Percentiles rank a stretch among this genome's conserved stretches.
phyloP scores from a whole-genome alignment of 2,329 filamentous ascomycete species.

The Aspergillus ochraceoroseus region DNA sequence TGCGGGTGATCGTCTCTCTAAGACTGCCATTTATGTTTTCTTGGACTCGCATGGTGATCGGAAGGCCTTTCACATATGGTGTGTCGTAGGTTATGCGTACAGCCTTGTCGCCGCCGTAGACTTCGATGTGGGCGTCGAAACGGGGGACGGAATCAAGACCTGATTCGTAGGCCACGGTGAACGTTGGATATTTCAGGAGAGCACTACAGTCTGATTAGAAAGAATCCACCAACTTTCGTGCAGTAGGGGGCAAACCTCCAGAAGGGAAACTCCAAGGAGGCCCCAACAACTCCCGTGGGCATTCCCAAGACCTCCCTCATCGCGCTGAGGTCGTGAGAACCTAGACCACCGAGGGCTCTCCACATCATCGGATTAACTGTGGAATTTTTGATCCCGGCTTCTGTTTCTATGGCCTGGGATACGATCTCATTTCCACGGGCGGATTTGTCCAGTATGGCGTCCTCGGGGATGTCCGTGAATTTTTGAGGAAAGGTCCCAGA shows the following conservation, averaged over 20 bases:
- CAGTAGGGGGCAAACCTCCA: too few species aligned
- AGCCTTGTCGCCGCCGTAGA: conserved; percentile 51
- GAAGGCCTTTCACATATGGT: conserved; percentile 56
- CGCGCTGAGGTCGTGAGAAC: neutral
- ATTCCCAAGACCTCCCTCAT: neutral
- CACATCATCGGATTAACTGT: neutral
- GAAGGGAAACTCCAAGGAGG: conserved; percentile 33
- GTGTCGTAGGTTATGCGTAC: conserved; percentile 54
- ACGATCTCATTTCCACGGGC: neutral
- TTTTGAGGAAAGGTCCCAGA: conserved; percentile 34
- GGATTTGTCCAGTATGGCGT: conserved; percentile 6
- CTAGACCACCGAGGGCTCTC: neutral
- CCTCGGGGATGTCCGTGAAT: conserved; percentile 38
- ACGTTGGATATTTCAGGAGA: conserved; percentile 36
- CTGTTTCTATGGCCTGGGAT: conserved; percentile 11
- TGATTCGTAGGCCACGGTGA: conserved; percentile 54
- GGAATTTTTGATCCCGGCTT: conserved; percentile 33
- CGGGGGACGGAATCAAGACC: conserved; percentile 50
- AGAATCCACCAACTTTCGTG: too few species aligned
- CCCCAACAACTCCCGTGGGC: neutral
- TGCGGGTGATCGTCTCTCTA: conserved; percentile 38
- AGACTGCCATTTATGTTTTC: conserved; percentile 23
- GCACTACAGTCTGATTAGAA: conserved; percentile 28
- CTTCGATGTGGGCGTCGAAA: conserved; percentile 30
- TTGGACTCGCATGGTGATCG: conserved; percentile 50